Evolutionary conservation across 2,329 filamentous ascomycete species (phyloP), one percentile per base, ranked within the genome.

Genomic region (Mycocentrospora acerina): DNA sequence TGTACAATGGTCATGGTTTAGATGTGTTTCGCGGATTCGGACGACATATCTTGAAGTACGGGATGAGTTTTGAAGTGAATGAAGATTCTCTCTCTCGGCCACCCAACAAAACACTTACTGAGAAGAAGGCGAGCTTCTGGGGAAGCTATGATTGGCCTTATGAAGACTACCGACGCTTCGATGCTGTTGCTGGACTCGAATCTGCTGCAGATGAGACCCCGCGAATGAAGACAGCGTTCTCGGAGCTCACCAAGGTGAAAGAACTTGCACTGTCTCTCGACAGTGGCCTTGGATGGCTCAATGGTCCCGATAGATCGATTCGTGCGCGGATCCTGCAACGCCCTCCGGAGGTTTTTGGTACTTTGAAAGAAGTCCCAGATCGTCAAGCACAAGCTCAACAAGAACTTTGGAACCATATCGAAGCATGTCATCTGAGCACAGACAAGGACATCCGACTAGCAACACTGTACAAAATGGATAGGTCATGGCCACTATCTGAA

Each of bases 251-350:
- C 2, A 71, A 73, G 7, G 76, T 83, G 3, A 72, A 70, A 24
- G 81, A 86, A 44, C 72, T 88, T n/a, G 84, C 79, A 0, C 64
- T 88, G 3, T 85, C 80, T 13, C 74, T 86, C 27, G 81, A 86
- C 55, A 82, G 77, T 39, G 83, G 84, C 8, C 71, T 87, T 25
- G 85, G 85, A 9, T 87, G 82, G 73, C 72, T 88, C 9, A 69
- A 70, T 31, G 82, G 83, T 1, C 79, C 82, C 2, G 82, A 86
- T 57, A 66, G 73, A 13, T 77, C 74, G 0, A 66, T 75, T 26
- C 63, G 70, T 14, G 74, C 74, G 30, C 68, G 69, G 5, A 68
- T 77, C 14, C 68, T 76, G 31, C 65, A 71, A 13, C 68, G 67
- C 2, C 63, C 61, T 14, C 60, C 67, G 18, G 46, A 58, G 7